A percentile compares a stretch with the other conserved stretches of the same genome.
Conservation (phyloP, 1,284 basidiomycete species). For the Trametes hirsuta region DNA sequence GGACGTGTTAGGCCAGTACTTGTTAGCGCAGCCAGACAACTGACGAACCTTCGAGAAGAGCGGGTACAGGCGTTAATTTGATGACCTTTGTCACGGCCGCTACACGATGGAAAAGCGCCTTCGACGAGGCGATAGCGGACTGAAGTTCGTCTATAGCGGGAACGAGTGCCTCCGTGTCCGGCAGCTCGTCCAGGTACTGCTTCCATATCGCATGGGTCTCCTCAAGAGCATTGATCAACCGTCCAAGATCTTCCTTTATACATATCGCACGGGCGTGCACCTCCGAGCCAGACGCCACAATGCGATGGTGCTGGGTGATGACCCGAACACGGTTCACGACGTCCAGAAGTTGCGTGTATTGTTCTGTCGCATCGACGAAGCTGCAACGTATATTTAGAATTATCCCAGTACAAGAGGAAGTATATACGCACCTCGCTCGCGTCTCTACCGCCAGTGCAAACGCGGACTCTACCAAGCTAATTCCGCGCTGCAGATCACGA, state of each 20-base stretch:
- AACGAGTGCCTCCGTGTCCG: conserved; percentile 3
- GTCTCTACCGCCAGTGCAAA: conserved; percentile 63
- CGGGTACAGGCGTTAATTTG: conserved; percentile 33
- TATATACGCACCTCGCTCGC: conserved; percentile 45
- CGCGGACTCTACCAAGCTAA: conserved; percentile 81
- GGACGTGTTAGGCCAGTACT: background rate
- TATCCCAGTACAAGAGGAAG: background rate
- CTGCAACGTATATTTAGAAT: conserved; percentile 18
- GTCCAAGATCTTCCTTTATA: conserved; percentile 40
- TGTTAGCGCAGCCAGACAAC: background rate
- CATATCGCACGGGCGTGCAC: conserved; percentile 34
- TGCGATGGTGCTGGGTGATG: conserved; percentile 13
- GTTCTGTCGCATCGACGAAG: conserved; percentile 17
- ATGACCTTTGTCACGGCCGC: conserved; percentile 32
- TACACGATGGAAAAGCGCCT: conserved; percentile 23
- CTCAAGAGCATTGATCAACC: conserved; percentile 41
- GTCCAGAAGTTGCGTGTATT: conserved; percentile 13
- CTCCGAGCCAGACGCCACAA: conserved; percentile 34
- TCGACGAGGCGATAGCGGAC: conserved; percentile 11
- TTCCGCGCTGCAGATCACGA: conserved; percentile 82
- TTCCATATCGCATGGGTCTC: conserved; percentile 39
- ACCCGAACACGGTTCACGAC: conserved; percentile 25
- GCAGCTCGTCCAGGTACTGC: conserved; percentile 17
- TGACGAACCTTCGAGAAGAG: conserved; percentile 42
- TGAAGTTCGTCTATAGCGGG: conserved; percentile 15